These are phyloP conservation scores for Leishmania major DNA, from an alignment of 208 protist genomes.

Conservation along the genomic window DNA sequence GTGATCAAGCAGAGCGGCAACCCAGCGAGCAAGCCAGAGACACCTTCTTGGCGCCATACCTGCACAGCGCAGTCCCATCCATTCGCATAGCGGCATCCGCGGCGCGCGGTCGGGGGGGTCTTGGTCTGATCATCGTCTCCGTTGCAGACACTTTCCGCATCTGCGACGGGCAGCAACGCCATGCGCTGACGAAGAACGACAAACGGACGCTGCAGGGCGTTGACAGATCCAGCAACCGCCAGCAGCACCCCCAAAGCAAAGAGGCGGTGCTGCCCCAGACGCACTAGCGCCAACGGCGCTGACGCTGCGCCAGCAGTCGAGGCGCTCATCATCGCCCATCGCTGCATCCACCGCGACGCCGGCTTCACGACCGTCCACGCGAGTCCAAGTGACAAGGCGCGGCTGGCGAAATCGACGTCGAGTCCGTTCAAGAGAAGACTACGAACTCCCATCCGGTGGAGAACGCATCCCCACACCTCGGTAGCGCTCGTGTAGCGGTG, in stretches of 20 bases:
- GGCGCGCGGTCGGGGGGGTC: background rate
- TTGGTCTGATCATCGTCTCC: background rate
- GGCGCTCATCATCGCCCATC: slow-evolving; percentile 5
- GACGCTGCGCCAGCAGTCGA: background rate
- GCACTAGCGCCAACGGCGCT: slow-evolving; percentile 3
- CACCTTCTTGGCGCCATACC: slow-evolving; percentile 25
- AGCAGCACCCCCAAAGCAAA: slow-evolving; percentile 26
- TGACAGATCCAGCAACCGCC: slow-evolving; percentile 22
- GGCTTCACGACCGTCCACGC: slow-evolving; percentile 32
- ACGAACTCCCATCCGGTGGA: slow-evolving; percentile 12
- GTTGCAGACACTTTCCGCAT: background rate
- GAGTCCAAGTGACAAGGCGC: slow-evolving; percentile 28
- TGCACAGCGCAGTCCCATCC: slow-evolving; percentile 25
- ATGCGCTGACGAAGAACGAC: slow-evolving; percentile 43
- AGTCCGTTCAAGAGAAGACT: slow-evolving; percentile 37
- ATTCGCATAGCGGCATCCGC: slow-evolving; percentile 31
- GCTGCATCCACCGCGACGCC: slow-evolving; percentile 21
- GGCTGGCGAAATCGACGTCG: slow-evolving; percentile 38
- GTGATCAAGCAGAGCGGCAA: slow-evolving; percentile 28
- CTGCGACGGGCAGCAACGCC: slow-evolving; percentile 30
- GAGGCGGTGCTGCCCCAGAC: slow-evolving; percentile 20
- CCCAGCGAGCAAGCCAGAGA: slow-evolving; percentile 24
- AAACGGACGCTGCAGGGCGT: slow-evolving; percentile 42
- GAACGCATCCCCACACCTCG: slow-evolving; percentile 11
- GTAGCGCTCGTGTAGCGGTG: slow-evolving; percentile 3